Base-by-base conservation (phyloP, 176 grass and related monocot species). In the Coix lacrymajobi region DNA sequence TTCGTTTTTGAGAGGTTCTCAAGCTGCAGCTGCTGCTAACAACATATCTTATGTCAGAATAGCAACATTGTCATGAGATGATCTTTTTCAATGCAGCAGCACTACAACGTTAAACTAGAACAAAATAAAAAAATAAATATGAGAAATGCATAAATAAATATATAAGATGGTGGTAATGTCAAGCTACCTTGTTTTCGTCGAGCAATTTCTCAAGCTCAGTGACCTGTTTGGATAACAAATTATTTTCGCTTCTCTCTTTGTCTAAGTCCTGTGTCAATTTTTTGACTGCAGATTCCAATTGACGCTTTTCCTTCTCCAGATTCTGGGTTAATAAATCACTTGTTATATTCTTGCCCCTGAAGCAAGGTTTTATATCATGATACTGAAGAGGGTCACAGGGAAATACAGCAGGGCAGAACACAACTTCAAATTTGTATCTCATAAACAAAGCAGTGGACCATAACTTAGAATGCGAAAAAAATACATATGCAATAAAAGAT, bases 11-110 rank as follows among this genome's bases (percentile, higher is more conserved):
- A 85, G 4, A 91, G 87, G 62, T 77, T 88, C 79, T 95, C 90
- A 86, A 92, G 84, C 52, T 98, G 81, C 80, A 91, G 81, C 71
- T 93, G 84, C 95, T 98, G 92, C 90, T 92, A 89, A 73, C 64
- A 84, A 89, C 16, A 91, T 88, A 86, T 75, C 17, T 64, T 70
- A 32, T 26, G 40, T 81, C 41, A 85, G 70, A 72, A 73, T 24
- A 60, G 11, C 2, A 70, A 66, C 71, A 60, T 61, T 76, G 57
- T 60, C n/a, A 62, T 76, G 57, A 52, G 44, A 77, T 22, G 28
- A 28, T 57, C 48, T 71, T 88, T 40, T 67, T 57, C 39, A 70
- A 81, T 8, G 4, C 3, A 66, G 24, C 49, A 66, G 32, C 7
- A 73, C 24, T 33, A 61, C 44, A 72, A 19, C 26, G 32, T 58